These are phyloP conservation scores for Hyaloscypha finlandica DNA, from an alignment of 495 filamentous ascomycete genomes.

Conservation along the genomic window DNA sequence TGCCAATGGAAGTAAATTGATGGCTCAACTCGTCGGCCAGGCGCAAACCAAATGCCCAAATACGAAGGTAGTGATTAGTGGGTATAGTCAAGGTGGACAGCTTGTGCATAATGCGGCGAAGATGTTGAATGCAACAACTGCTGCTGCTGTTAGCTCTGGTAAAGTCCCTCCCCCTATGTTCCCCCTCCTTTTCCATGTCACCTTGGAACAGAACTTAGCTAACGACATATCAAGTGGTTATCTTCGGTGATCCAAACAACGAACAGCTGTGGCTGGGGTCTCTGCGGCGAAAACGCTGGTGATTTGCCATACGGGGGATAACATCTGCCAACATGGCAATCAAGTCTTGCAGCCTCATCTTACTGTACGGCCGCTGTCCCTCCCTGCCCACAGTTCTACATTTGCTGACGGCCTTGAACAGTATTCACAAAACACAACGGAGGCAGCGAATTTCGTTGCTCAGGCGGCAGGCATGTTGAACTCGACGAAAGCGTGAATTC, in stretches of 20 bases:
- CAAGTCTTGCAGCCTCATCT: slow-evolving; percentile 46
- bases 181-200: background rate
- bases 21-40: slow-evolving; percentile 26
- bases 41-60: slow-evolving; percentile 31
- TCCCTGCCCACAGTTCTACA: background rate
- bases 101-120: slow-evolving; percentile 37
- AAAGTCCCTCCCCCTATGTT: background rate
- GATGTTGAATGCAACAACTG: slow-evolving; percentile 27
- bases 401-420: background rate
- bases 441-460: background rate
- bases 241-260: slow-evolving; percentile 43
- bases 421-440: background rate
- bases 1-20: slow-evolving; percentile 31
- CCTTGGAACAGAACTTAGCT: background rate
- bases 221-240: slow-evolving; percentile 34
- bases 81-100: slow-evolving; percentile 37
- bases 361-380: slow-evolving; percentile 31
- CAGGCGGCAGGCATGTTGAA: background rate
- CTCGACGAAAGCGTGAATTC: background rate
- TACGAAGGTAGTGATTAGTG: slow-evolving; percentile 33
- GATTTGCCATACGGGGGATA: slow-evolving; percentile 38
- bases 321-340: slow-evolving; percentile 43
- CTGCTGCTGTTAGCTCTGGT: slow-evolving; percentile 26
- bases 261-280: slow-evolving; percentile 33
- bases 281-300: slow-evolving; percentile 34